Evolutionary conservation across 169 alveolate genomes (phyloP).

Genomic region (Pseudocohnilembus persalinus): DNA sequence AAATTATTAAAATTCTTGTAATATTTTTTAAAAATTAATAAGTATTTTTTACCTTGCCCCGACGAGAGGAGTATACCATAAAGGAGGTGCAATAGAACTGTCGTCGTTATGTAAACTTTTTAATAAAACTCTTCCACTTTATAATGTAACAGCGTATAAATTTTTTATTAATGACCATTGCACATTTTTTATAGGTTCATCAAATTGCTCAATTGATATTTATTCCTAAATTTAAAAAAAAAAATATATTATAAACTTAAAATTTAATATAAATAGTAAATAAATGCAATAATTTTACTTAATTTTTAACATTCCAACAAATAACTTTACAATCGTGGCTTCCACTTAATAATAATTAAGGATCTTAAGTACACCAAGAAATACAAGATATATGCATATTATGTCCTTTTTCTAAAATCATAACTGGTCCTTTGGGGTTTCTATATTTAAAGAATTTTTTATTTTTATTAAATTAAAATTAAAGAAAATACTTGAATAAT

Average conservation of each 20-base stretch:
- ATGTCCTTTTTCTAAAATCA: conserved; percentile 51
- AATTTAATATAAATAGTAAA: conserved; percentile 15
- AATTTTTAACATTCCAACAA: conserved; percentile 54
- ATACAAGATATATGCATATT: conserved; percentile 47
- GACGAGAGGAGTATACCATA: conserved; percentile 67
- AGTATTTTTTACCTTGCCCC: conserved; percentile 47
- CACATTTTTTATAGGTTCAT: conserved; percentile 40
- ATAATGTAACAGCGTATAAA: conserved; percentile 49
- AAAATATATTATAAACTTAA: background rate
- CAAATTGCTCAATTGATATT: conserved; percentile 30
- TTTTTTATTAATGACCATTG: conserved; percentile 64
- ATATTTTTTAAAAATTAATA: no score
- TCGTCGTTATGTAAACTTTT: conserved; percentile 30
- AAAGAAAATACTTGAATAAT: conserved; percentile 49
- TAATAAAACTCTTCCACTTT: conserved; percentile 46
- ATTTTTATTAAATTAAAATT: background rate
- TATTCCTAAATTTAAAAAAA: conserved; percentile 2
- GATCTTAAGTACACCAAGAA: conserved; percentile 74
- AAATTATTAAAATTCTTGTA: no score
- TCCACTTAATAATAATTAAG: conserved; percentile 55
- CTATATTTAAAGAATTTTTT: background rate
- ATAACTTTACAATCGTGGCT: conserved; percentile 49
- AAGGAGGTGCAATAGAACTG: conserved; percentile 69
- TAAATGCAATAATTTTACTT: conserved; percentile 9
- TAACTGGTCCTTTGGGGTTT: conserved; percentile 37